These are phyloP conservation scores for Lasiodiplodia gonubiensis DNA, from an alignment of 2,329 filamentous ascomycete genomes.

Conservation along the genomic window DNA sequence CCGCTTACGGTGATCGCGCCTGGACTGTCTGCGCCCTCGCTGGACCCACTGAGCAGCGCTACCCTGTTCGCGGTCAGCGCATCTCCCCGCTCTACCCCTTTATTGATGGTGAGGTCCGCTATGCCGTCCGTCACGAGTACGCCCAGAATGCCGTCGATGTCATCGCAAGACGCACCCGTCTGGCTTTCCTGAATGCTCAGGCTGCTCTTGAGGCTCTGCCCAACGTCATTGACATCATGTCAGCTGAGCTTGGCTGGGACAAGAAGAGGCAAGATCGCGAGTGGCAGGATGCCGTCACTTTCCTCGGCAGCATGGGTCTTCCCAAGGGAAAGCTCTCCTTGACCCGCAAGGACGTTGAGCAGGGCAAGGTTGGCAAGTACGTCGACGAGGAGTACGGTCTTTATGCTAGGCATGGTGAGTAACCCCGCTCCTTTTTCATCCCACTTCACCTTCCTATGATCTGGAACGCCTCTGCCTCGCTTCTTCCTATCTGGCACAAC, in stretches of 20 bases:
- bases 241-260: slow-evolving; percentile 81
- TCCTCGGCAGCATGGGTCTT: slow-evolving; percentile 67
- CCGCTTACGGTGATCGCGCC: slow-evolving; percentile 88
- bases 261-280: slow-evolving; percentile 73
- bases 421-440: not conserved
- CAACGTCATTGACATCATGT: slow-evolving; percentile 87
- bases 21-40: slow-evolving; percentile 89
- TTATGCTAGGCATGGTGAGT: slow-evolving; percentile 58
- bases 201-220: slow-evolving; percentile 87
- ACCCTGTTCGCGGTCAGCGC: slow-evolving; percentile 81
- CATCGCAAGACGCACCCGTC: slow-evolving; percentile 78
- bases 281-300: slow-evolving; percentile 73
- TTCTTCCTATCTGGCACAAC: slow-evolving; percentile 1
- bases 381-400: slow-evolving; percentile 56
- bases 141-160: slow-evolving; percentile 91
- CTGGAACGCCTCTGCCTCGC: slow-evolving; percentile 5
- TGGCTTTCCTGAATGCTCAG: slow-evolving; percentile 91
- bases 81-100: slow-evolving; percentile 85
- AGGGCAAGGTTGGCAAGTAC: slow-evolving; percentile 52
- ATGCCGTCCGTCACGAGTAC: slow-evolving; percentile 87
- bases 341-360: slow-evolving; percentile 64
- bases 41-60: slow-evolving; percentile 75
- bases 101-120: slow-evolving; percentile 88
- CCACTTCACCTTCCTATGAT: not conserved
- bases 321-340: slow-evolving; percentile 61